Percentiles rank a stretch among this genome's conserved stretches.
Evolutionary conservation across 2,329 filamentous ascomycete genomes (phyloP).

Genomic region (Hysterium pulicare): DNA sequence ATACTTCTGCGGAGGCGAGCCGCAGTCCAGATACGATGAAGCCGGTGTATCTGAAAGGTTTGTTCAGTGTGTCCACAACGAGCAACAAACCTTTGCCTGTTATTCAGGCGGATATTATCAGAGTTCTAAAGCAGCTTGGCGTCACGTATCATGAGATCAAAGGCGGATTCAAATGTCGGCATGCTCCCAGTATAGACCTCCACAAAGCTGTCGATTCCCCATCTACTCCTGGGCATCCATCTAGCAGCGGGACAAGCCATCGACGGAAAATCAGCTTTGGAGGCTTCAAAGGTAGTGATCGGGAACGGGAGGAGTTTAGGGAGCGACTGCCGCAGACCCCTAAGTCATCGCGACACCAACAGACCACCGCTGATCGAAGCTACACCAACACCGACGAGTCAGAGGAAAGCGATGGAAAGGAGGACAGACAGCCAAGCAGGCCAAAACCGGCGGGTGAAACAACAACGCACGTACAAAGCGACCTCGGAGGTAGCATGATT

Average conservation of each 20-base stretch:
- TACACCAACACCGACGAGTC: slow-evolving; percentile 86
- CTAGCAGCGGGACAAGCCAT: slow-evolving; percentile 52
- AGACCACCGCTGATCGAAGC: slow-evolving; percentile 60
- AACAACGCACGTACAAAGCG: slow-evolving; percentile 85
- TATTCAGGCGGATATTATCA: slow-evolving; percentile 85
- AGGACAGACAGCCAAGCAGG: slow-evolving; percentile 39
- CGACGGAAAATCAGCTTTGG: slow-evolving; percentile 81
- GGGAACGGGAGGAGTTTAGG: slow-evolving; percentile 68
- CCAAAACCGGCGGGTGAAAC: slow-evolving; percentile 71
- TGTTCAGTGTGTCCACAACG: slow-evolving; percentile 96
- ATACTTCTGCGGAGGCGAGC: slow-evolving; percentile 52
- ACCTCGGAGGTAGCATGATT: slow-evolving; percentile 78
- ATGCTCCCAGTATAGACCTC: slow-evolving; percentile 84
- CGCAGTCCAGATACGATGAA: slow-evolving; percentile 76
- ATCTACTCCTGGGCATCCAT: slow-evolving; percentile 26
- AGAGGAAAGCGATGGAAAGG: slow-evolving; percentile 65
- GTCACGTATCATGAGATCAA: slow-evolving; percentile 92
- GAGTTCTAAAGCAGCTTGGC: slow-evolving; percentile 80
- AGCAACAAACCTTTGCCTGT: slow-evolving; percentile 83
- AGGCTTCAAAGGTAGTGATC: slow-evolving; percentile 60
- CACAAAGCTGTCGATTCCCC: slow-evolving; percentile 64
- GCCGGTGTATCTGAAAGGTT: slow-evolving; percentile 90
- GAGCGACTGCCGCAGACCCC: slow-evolving; percentile 58
- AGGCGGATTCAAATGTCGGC: slow-evolving; percentile 86
- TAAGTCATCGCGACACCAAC: slow-evolving; percentile 43